A percentile compares a stretch with the other conserved stretches of the same genome.
phyloP scores from a whole-genome alignment of 371 early-diverging fungal species.

The Choanephora cucurbitarum region DNA sequence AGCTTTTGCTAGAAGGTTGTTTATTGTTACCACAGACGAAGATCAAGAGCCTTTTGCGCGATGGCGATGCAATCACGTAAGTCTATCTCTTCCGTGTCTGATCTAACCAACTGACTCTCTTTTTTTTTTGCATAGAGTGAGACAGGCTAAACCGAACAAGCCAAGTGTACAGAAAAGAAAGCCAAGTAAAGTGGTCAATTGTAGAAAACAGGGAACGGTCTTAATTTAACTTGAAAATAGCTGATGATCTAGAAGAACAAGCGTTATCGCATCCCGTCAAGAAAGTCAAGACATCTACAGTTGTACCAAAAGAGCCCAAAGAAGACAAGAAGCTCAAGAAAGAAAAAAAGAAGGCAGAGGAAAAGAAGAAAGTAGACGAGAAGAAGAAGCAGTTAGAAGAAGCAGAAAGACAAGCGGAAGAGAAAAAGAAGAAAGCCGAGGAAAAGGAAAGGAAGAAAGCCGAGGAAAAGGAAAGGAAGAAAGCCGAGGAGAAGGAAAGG shows the following conservation, averaged over 20 bases:
- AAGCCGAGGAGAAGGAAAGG: background rate
- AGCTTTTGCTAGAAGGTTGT: constrained; percentile 16
- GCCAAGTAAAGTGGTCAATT: background rate
- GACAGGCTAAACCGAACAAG: background rate
- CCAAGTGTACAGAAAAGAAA: background rate
- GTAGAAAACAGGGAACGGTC: background rate
- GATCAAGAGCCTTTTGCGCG: constrained; percentile 14
- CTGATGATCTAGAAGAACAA: background rate
- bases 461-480: background rate
- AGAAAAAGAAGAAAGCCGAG: background rate
- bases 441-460: background rate
- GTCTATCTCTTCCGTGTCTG: background rate
- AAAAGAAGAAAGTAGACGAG: constrained; percentile 1
- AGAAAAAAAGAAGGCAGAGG: background rate
- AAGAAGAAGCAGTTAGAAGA: background rate
- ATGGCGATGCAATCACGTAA: constrained; percentile 22
- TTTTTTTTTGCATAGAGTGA: no score
- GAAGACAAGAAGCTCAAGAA: background rate
- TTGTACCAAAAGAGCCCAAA: no score
- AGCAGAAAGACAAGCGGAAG: background rate
- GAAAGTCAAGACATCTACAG: no score
- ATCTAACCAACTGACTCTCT: no score
- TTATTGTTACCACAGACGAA: constrained; percentile 11
- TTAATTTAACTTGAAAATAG: background rate
- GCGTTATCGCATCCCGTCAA: no score